Base-by-base conservation (phyloP, 2,329 filamentous ascomycete species). In the Capronia epimyces region DNA sequence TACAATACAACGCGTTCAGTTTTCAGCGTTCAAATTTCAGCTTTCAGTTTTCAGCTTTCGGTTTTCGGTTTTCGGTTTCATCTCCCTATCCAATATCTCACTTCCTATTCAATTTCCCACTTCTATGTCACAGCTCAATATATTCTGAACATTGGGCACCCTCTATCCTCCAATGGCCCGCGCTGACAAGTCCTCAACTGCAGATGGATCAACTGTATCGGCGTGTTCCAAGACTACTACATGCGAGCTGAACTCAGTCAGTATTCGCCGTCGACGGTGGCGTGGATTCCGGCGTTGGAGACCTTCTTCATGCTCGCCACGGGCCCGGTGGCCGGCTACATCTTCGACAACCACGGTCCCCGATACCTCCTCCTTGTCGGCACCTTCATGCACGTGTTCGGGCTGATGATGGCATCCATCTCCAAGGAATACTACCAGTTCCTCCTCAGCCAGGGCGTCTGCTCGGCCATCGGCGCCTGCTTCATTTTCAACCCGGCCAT, bases 341-440 rank as follows among this genome's bases (percentile, higher is more conserved):
- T 83, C 0, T 85, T 77, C 58, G 84, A 87, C 60, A 77, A 71
- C 49, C 78, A 80, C 50, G 84, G 84, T 0, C 80, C 83, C 0
- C 73, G 76, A 22, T 74, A 69, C 41, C 66, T 86, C 1, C 62
- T 80, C 1, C 36, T 77, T 0, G 61, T 68, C 24, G 78, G 78
- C 16, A 73, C 72, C 2, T 67, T 80, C 47, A 60, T 81, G 48
- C 77, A 81, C 52, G 74, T 80, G 46, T 77, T 81, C 48, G 77
- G 77, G 2, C 65, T 81, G 20, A 80, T 81, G 76, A 81, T 81
- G 78, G 67, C 75, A 2, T 76, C 72, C 16, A 65, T 80, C 3
- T 75, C 73, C 15, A 71, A 62, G 0, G 65, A 78, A 52, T 81
- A 80, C 65, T 81, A 77, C 55, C 78, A 81, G 51, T 73, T 80